A percentile compares a stretch with the other conserved stretches of the same genome.
Evolutionary conservation across 306 rosid species (phyloP).

Genomic region (Cucumis hystrix): DNA sequence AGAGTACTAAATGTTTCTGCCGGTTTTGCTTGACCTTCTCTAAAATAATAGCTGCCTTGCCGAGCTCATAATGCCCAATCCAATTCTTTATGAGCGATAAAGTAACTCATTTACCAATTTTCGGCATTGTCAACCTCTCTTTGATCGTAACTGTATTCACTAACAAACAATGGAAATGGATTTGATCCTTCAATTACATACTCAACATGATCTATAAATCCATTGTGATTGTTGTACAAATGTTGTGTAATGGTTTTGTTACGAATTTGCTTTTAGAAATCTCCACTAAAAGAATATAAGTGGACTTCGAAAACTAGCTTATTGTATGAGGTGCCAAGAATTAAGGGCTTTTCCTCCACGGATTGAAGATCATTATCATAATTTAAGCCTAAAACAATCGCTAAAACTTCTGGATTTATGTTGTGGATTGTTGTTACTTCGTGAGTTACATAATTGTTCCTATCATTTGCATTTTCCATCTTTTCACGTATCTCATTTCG

Average conservation of each 20-base stretch:
- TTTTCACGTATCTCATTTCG: conserved; percentile 28
- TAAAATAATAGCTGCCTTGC: conserved; percentile 25
- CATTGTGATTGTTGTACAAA: conserved; percentile 17
- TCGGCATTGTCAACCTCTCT: not conserved
- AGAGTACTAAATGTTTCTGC: conserved; percentile 19
- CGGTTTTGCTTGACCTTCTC: not conserved
- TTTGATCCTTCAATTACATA: conserved; percentile 18
- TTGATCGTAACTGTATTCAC: conserved; percentile 31
- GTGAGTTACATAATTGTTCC: conserved; percentile 24
- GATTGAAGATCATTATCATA: conserved; percentile 19
- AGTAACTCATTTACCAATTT: conserved; percentile 14
- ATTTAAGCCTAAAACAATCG: conserved; percentile 19
- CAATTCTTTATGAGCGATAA: conserved; percentile 24
- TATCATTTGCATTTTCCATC: conserved; percentile 17
- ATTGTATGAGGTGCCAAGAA: conserved; percentile 6
- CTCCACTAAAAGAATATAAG: conserved; percentile 22
- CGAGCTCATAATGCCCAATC: conserved; percentile 40
- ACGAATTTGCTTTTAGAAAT: not conserved
- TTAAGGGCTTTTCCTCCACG: conserved; percentile 12
- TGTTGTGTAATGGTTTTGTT: conserved; percentile 22
- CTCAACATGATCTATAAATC: conserved; percentile 16
- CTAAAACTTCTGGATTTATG: conserved; percentile 13
- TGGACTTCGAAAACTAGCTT: conserved; percentile 30
- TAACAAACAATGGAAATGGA: conserved; percentile 18
- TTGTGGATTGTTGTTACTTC: conserved; percentile 24